Evolutionary conservation across 108 stramenopile species (phyloP).

Genomic region (Phaeodactylum tricornutum): DNA sequence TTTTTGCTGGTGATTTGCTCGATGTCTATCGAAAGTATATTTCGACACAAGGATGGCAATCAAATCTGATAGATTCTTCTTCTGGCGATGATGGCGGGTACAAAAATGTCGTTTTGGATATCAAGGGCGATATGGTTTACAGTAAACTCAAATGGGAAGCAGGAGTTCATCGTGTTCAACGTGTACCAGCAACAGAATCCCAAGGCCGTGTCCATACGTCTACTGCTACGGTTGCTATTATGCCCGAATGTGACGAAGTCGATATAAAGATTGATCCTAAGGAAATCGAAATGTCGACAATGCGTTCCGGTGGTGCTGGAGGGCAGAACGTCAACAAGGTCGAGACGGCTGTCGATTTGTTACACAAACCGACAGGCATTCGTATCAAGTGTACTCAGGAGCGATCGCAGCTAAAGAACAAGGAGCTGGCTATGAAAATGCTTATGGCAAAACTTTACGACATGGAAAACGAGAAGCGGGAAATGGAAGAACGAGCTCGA

Average conservation of each 20-base stretch:
- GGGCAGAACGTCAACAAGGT: slow-evolving; percentile 99
- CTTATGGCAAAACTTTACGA: slow-evolving; percentile 82
- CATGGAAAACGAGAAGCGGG: slow-evolving; percentile 77
- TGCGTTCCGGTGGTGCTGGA: slow-evolving; percentile 91
- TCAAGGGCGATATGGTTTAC: slow-evolving; percentile 81
- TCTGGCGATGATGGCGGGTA: slow-evolving; percentile 86
- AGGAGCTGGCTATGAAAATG: slow-evolving; percentile 90
- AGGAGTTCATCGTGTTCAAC: slow-evolving; percentile 95
- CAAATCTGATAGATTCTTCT: slow-evolving; percentile 56
- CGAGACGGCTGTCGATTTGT: slow-evolving; percentile 92
- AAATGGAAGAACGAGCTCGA: slow-evolving; percentile 65
- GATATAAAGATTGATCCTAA: slow-evolving; percentile 80
- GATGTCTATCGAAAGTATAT: slow-evolving; percentile 87
- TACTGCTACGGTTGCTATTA: slow-evolving; percentile 90
- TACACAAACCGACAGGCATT: slow-evolving; percentile 93
- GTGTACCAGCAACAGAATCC: slow-evolving; percentile 94
- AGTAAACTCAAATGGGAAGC: slow-evolving; percentile 91
- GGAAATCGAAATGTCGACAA: slow-evolving; percentile 83
- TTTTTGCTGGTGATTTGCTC: slow-evolving; percentile 90
- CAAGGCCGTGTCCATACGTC: slow-evolving; percentile 92
- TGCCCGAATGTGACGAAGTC: slow-evolving; percentile 79
- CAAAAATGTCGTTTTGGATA: slow-evolving; percentile 79
- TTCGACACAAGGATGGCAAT: slow-evolving; percentile 72
- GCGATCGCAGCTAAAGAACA: slow-evolving; percentile 92
- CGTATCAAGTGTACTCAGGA: slow-evolving; percentile 95